Conservation (phyloP, 2,329 filamentous ascomycete genomes). For the Botrytis elliptica region DNA sequence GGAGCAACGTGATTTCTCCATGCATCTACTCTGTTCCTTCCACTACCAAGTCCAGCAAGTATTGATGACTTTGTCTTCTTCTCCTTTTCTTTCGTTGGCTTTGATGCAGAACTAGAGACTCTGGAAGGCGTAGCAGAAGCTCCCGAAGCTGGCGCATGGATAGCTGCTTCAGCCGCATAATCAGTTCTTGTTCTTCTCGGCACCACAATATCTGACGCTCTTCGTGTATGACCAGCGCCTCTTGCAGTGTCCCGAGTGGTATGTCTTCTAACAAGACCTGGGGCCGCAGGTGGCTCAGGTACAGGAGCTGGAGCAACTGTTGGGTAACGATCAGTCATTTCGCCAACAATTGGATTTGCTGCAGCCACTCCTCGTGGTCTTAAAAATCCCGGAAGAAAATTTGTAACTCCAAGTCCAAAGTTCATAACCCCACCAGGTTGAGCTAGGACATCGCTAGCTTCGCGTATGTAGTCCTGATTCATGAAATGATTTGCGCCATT, state of each 20-base stretch:
- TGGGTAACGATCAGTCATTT: constrained; percentile 31
- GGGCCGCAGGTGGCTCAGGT: constrained; percentile 21
- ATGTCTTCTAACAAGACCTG: constrained; percentile 33
- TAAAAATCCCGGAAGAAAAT: constrained; percentile 36
- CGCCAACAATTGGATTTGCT: constrained; percentile 19
- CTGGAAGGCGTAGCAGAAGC: constrained; percentile 10
- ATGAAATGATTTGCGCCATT: constrained; percentile 58
- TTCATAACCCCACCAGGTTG: constrained; percentile 33
- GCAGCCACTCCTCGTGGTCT: constrained; percentile 28
- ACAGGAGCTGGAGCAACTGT: constrained; percentile 13
- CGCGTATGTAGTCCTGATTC: constrained; percentile 56
- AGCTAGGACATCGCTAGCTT: constrained; percentile 40
- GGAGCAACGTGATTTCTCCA: constrained; percentile 38
- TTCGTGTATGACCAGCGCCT: constrained; percentile 13
- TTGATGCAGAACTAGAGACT: not conserved
- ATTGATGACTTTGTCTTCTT: constrained; percentile 20
- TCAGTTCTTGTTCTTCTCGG: constrained; percentile 34
- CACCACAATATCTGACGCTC: constrained; percentile 31
- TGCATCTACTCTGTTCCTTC: constrained; percentile 35
- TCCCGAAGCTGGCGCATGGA: constrained; percentile 30
- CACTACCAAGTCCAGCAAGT: constrained; percentile 35
- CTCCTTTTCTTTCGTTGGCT: constrained; percentile 1
- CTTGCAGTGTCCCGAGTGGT: constrained; percentile 33
- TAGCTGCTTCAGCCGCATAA: constrained; percentile 33
- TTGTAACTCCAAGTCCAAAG: constrained; percentile 39